Evolutionary conservation across 2,329 filamentous ascomycete genomes (phyloP), one percentile per base, ranked within the genome.

Genomic region (Curvularia hawaiiensis): DNA sequence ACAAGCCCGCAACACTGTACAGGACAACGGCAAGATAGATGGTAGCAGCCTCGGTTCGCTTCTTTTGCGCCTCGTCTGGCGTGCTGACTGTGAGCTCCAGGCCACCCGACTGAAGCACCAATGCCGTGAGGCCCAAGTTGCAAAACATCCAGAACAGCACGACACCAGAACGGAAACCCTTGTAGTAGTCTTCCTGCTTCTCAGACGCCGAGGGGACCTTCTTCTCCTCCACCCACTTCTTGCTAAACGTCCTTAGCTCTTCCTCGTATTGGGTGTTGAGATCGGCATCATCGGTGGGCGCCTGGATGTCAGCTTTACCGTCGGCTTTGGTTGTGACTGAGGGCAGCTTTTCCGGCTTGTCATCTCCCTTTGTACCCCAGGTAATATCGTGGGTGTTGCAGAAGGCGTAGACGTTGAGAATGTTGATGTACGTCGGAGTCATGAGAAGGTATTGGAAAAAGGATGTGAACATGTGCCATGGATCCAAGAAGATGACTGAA

Each of bases 351-450:
- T 96, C 92, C 7, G 94, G 85, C 77, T 97, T 97, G 79, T 97
- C 94, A 75, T 98, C 95, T 69, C 95, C 95, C 78, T 98, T 99
- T 41, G 95, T 99, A 71, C 93, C 93, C 93, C 93, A 97, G 3
- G 93, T 96, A 64, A 97, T 95, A 73, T 97, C 93, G 83, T 97
- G 93, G 26, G 93, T 97, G 79, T 97, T 97, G 80, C 93, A 98
- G 79, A 99, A 99, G 60, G 94, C 94, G 78, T 98, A 99, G 56
- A 99, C 95, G 82, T 98, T 99, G 70, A 99, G 88, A 58, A 98
- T 93, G 78, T 98, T 99, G 81, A 96, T 96, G 79, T 97, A 99
- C 0, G 93, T 97, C 0, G 95, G 95, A 0, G 93, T 97, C 56
- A 99, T 84, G 41, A 98, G 86, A 68, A 98, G 88, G 77, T 99